Evolutionary conservation across 2,329 filamentous ascomycete genomes (phyloP).

Genomic region (Ascochyta fabae): DNA sequence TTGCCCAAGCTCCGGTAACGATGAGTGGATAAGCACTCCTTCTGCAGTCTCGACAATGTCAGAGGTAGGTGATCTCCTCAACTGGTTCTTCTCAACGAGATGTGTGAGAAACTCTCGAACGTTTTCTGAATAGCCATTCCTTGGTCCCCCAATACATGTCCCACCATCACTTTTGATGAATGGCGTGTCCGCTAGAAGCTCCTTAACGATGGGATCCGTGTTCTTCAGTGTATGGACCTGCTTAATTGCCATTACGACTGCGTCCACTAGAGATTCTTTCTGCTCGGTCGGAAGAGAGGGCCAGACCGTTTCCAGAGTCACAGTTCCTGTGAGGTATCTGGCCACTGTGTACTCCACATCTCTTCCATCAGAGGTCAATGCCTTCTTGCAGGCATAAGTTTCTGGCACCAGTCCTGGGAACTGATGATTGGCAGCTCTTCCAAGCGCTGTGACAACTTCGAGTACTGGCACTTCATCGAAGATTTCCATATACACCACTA

Average conservation of each 20-base stretch:
- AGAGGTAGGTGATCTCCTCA: constrained; percentile 7
- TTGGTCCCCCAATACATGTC: constrained; percentile 7
- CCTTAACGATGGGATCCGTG: constrained; percentile 7
- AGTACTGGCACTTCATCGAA: constrained; percentile 7
- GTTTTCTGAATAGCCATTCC: constrained; percentile 7
- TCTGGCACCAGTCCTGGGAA: constrained; percentile 11
- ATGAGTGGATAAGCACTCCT: constrained; percentile 8
- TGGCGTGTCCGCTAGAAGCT: constrained; percentile 5
- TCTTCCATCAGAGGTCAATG: constrained; percentile 11
- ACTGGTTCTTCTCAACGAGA: constrained; percentile 8
- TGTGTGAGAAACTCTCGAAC: constrained; percentile 11
- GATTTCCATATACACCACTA: constrained; percentile 5
- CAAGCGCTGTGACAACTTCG: constrained; percentile 9
- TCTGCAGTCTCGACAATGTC: constrained; percentile 13
- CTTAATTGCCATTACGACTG: constrained; percentile 9
- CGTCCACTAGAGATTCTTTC: constrained; percentile 10
- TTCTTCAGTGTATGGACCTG: constrained; percentile 4
- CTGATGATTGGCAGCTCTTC: constrained; percentile 13
- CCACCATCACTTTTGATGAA: constrained; percentile 7
- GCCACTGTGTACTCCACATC: constrained; percentile 10
- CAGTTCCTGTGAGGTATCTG: constrained; percentile 11
- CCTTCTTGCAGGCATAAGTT: constrained; percentile 3
- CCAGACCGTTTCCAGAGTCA: constrained; percentile 11
- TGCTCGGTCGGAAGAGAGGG: not conserved
- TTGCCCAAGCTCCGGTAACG: constrained; percentile 9